Evolutionary conservation across 2,329 filamentous ascomycete genomes (phyloP), one percentile per base, ranked within the genome.

Genomic region (Lecanicillium sp.): DNA sequence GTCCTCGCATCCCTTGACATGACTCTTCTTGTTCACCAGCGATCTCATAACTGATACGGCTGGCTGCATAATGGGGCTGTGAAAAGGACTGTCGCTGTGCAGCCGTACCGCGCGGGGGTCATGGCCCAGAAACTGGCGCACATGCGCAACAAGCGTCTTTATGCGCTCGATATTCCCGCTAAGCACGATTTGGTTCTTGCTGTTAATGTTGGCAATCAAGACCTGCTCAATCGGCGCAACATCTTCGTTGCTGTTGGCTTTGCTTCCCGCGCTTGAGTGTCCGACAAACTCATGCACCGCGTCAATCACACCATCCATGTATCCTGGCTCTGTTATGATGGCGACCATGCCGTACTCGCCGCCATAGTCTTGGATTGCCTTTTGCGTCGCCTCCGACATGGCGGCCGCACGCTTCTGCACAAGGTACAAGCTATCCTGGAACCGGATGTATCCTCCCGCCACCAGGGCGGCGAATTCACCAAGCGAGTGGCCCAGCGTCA

Each of bases 301-400:
- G 40, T 71, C 70, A 42, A 94, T 75, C 38, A 95, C 69, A 5
- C 68, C 59, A 11, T 68, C 62, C 42, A 95, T 72, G 55, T 87
- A 84, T 46, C 80, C 74, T 4, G 86, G 82, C 55, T 95, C 88
- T 42, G 87, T 94, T 7, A 96, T 82, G 9, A 95, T 67, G 4
- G 90, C 90, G 17, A 95, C 80, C 90, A 96, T 96, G 54, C 90
- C 90, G 53, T 94, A 92, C 50, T 88, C 84, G 47, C 85, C 84
- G 40, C 85, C 85, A 46, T 80, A 78, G 44, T 75, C 63, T 44
- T 78, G 70, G 11, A 73, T 68, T 4, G 85, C 85, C 17, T 72
- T 66, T 48, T 65, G 65, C 7, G 85, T 88, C 50, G 85, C 89
- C 32, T 79, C 71, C 4, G 82, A 79, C 87, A 95, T 94, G 47